Percentiles rank a stretch among this genome's conserved stretches.
These are phyloP conservation scores for Candida argentea DNA, from an alignment of 805 yeast species.

Conservation along the genomic window DNA sequence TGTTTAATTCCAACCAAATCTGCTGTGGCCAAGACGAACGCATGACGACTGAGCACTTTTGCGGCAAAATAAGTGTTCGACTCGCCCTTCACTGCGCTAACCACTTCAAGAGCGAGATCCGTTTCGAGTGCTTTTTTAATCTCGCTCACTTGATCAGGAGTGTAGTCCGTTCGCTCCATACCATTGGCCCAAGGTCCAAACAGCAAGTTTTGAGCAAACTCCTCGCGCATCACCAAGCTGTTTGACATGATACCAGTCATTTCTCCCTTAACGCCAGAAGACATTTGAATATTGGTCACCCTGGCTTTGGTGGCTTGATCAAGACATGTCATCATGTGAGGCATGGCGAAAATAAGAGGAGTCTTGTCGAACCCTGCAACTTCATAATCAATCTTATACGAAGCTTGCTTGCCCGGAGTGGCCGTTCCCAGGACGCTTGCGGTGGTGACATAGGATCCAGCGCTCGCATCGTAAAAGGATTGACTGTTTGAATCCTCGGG, in stretches of 20 bases:
- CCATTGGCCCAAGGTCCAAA: conserved; percentile 35
- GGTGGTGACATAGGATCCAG: conserved; percentile 54
- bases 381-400: conserved; percentile 38
- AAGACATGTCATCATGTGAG: conserved; percentile 40
- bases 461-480: conserved; percentile 60
- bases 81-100: conserved; percentile 24
- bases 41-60: conserved; percentile 46
- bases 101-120: conserved; percentile 39
- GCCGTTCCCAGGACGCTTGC: conserved; percentile 40
- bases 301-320: conserved; percentile 13
- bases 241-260: conserved; percentile 38
- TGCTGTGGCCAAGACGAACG: conserved; percentile 41
- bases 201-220: conserved; percentile 27
- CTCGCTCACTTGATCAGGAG: conserved; percentile 32
- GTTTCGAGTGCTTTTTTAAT: conserved; percentile 36
- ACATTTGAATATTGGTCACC: conserved; percentile 32
- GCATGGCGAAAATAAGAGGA: conserved; percentile 41
- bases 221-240: conserved; percentile 26
- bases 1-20: too few relatives aligned
- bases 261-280: conserved; percentile 42
- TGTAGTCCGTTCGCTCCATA: conserved; percentile 30
- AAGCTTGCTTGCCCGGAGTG: conserved; percentile 34
- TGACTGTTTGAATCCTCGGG: conserved; percentile 21
- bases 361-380: conserved; percentile 40
- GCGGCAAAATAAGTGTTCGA: conserved; percentile 43